Base-by-base conservation (phyloP, 352 stramenopile species). In the Globisporangium rhizosaccharum region DNA sequence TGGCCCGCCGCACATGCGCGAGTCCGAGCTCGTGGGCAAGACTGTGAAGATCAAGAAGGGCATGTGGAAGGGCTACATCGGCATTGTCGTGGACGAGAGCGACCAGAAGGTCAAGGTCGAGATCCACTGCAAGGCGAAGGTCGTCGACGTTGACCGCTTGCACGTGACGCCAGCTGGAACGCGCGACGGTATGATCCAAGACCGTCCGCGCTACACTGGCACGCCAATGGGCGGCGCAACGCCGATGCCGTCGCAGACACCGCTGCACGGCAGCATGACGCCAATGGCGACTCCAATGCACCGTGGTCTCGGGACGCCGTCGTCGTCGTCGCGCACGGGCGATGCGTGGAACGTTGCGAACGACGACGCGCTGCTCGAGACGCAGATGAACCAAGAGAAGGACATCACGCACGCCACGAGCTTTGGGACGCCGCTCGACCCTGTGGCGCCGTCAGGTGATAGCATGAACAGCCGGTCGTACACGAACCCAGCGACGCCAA, bases 81-180 rank as follows among this genome's bases (percentile, higher is more conserved):
- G 88, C 64, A 96, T 96, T 58, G 83, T 96, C 42, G 85, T 96
- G 28, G 86, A 94, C 64, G 86, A 94, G 73, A 86, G 67, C 54
- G 88, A 96, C 28, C 79, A 87, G 58, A 96, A 94, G 67, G 87
- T 95, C 63, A 96, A 96, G 68, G 88, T 96, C 36, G 88, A 96
- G 65, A 93, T 96, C 48, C 88, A 96, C 61, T 96, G 78, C 53
- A 94, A 96, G 65, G 84, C 86, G 9, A 92, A 94, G 67, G 75
- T 90, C 18, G 85, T 96, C 36, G 86, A 94, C 54, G 78, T 96
- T 9, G 86, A 93, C 66, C 68, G 83, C n/a, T 59, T 94, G 30
- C 67, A 92, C 49, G 83, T 96, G 30, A 72, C 73, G 1, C 54
- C 92, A 20, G 87, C 87, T 53, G 88, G 88, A 26, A 92, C 78